Base-by-base conservation (phyloP, 2,329 filamentous ascomycete species). In the Dactylellina sp. region DNA sequence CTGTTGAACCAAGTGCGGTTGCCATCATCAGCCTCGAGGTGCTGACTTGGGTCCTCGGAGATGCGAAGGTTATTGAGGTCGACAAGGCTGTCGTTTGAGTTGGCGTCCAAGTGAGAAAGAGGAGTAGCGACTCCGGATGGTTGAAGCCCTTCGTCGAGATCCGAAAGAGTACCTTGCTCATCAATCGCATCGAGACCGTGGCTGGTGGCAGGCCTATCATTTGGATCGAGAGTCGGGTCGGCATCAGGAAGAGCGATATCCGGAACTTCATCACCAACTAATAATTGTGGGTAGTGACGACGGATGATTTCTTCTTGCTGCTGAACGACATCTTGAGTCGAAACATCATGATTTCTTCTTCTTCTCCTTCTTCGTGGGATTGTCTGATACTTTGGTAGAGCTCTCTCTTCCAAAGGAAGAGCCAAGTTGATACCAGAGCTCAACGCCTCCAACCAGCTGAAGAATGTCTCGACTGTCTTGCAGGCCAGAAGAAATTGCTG, bases 351-450 rank as follows among this genome's bases (percentile, higher is more conserved):
- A 12, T 59, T 65, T 44, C 68, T 72, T 49, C 65, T 75, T 57
- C 59, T 49, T 35, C 72, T 72, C 56, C 76, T 74, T 20, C 78
- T 76, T 9, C 86, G 83, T 7, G 87, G 87, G 56, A 89, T 85
- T 37, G 86, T 88, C 80, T 87, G 86, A 77, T 89, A 87, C 44
- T 84, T 82, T 1, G 87, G 87, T 59, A 88, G 85, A 46, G 87
- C 85, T 50, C 91, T 86, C 76, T 92, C 90, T 76, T 93, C 90
- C 40, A 92, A 84, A 0, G 89, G 87, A 0, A 86, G 83, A 11
- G 89, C 87, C 18, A 93, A 86, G 78, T 91, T 89, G 71, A 93
- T 90, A 50, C 88, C 89, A n/a, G 89, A 88, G 78, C 89, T 90
- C 7, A 91, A 82, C 1, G 84, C 83, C 78, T 91, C 88, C 1